These are phyloP conservation scores for Keqinozyma sinolaborantium DNA, from an alignment of 1,139 yeast genomes.

Conservation along the genomic window DNA sequence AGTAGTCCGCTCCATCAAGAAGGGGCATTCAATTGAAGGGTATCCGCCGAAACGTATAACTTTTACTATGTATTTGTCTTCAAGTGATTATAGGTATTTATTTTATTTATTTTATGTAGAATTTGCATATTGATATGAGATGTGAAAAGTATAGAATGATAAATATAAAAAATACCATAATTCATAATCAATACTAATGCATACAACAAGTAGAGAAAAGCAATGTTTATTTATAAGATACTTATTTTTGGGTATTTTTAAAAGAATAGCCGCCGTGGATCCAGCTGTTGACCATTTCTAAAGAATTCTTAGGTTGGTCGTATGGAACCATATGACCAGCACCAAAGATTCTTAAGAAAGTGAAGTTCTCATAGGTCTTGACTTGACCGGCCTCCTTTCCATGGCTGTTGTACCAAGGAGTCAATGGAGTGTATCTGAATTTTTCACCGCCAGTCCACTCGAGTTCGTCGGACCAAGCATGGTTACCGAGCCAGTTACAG, in stretches of 20 bases:
- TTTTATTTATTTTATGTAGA: too few relatives aligned
- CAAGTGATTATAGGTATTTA: background rate
- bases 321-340: conserved; percentile 54
- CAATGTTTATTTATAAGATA: conserved; percentile 32
- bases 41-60: too few relatives aligned
- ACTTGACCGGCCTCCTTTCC: conserved; percentile 42
- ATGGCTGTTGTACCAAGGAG: conserved; percentile 33
- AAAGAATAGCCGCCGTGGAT: conserved; percentile 15
- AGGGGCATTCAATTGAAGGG: too few relatives aligned
- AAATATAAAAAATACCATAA: background rate
- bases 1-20: too few relatives aligned
- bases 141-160: background rate
- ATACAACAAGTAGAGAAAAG: conserved; percentile 50
- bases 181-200: conserved; percentile 46
- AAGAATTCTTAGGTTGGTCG: conserved; percentile 43
- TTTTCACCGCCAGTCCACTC: conserved; percentile 59
- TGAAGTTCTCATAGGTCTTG: conserved; percentile 41
- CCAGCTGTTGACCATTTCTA: conserved; percentile 48
- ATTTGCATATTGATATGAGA: background rate
- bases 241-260: conserved; percentile 39
- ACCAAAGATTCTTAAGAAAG: conserved; percentile 44
- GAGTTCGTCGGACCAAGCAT: conserved; percentile 70
- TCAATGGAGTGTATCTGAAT: conserved; percentile 42
- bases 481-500: conserved; percentile 84
- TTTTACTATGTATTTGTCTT: too few relatives aligned